Evolutionary conservation across 257 asterid species (phyloP), one percentile per base, ranked within the genome.

Genomic region (Plectranthus barbatus): DNA sequence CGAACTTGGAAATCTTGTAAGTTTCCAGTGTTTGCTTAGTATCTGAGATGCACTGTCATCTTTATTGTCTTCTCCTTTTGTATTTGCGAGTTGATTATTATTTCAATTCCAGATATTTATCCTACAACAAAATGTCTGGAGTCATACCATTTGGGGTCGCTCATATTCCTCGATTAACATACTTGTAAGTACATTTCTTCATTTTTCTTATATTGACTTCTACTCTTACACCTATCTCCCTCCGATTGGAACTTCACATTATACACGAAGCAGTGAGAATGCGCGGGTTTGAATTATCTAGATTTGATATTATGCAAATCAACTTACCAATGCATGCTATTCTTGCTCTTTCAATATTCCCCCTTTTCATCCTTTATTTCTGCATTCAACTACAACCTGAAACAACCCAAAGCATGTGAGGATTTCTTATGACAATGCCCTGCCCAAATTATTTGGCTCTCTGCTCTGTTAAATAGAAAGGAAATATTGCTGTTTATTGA

Each of bases 51-150:
- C n/a, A 55, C 9, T 19, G 17, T 17, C 45, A 17, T 60, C 46
- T 36, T 45, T 3, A 14, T 23, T 19, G 31, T 26, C 50, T 42
- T 11, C 4, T 7, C 42, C 51, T 47, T 34, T 20, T 37, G 52
- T 50, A 50, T 56, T 61, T 45, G 36, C 59, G 13, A 65, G 55
- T 52, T 72, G 62, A 64, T 40, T 65, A 21, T 37, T 37, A 34
- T 60, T 51, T 69, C 26, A 48, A 5, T 56, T 49, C 40, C 91
- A 93, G 99, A 60, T 83, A 93, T 62, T 81, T 93, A 60, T 93
- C 99, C 57, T 76, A 79, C 82, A 93, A 93, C 80, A 93, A 84
- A 70, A 93, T 87, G 96, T 83, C 99, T 41, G 97, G 99, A 62
- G 84, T 75, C 24, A 77, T 93, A 60, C 96, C 99, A 64, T 76